phyloP scores from a whole-genome alignment of 2,329 filamentous ascomycete species.

The Penicillium polonicum region DNA sequence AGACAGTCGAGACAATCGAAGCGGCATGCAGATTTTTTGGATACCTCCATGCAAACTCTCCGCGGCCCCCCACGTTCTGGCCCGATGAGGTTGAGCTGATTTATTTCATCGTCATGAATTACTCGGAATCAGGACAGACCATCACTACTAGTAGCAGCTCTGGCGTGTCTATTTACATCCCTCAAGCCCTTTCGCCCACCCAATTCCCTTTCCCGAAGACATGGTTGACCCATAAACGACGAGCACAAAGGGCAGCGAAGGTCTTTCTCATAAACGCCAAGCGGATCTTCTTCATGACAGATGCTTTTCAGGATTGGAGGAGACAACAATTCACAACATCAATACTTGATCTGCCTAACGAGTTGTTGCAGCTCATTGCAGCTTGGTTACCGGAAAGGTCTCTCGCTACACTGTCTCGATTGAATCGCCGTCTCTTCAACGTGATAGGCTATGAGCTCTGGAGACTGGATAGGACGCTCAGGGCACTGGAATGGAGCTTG shows the following conservation, averaged over 20 bases:
- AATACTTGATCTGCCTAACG: not conserved
- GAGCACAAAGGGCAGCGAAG: not conserved
- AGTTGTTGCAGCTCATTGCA: not conserved
- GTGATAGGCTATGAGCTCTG: not conserved
- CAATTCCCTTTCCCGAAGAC: not conserved
- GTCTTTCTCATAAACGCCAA: not conserved
- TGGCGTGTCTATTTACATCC: not conserved
- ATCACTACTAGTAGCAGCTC: not conserved
- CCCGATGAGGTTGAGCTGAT: not conserved
- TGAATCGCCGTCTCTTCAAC: not conserved
- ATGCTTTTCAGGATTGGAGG: not conserved
- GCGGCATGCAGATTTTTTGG: not conserved
- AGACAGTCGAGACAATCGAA: not conserved
- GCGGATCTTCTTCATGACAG: not conserved
- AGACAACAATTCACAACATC: not conserved
- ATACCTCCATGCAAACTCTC: not conserved
- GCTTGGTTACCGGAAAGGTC: not conserved
- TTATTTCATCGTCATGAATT: not conserved
- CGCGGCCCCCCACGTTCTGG: not conserved
- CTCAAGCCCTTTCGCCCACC: not conserved
- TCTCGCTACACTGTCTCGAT: not conserved
- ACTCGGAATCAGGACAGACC: not conserved
- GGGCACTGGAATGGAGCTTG: not conserved
- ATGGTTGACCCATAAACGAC: not conserved
- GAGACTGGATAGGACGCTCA: not conserved